These are phyloP conservation scores for Parachaetomium inaequale DNA, from an alignment of 495 filamentous ascomycete species.

Conservation along the genomic window DNA sequence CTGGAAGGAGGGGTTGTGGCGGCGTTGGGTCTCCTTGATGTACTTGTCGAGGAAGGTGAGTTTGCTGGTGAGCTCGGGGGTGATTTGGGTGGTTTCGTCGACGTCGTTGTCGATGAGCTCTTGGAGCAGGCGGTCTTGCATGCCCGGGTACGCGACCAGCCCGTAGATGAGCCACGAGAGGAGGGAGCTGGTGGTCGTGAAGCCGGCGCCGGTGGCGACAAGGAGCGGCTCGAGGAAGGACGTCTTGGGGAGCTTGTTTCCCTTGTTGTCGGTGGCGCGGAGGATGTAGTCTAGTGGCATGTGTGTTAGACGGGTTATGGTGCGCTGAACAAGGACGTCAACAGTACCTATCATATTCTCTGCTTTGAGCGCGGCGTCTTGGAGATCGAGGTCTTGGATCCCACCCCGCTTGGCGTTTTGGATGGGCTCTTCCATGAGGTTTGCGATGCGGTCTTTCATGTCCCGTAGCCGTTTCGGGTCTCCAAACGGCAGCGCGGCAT, in stretches of 20 bases:
- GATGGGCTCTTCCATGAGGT: constrained; percentile 41
- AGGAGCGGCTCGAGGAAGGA: constrained; percentile 24
- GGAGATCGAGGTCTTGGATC: constrained; percentile 43
- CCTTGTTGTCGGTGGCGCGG: constrained; percentile 50
- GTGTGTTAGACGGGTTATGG: background rate
- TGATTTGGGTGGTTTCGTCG: constrained; percentile 33
- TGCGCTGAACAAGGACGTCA: background rate
- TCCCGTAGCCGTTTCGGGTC: constrained; percentile 40
- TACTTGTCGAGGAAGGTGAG: constrained; percentile 52
- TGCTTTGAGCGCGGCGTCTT: constrained; percentile 51
- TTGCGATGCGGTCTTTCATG: constrained; percentile 28
- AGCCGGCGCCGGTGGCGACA: constrained; percentile 49
- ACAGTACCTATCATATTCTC: constrained; percentile 1
- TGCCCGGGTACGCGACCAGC: constrained; percentile 45
- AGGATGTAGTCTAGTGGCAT: constrained; percentile 41
- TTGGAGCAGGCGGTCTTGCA: constrained; percentile 51
- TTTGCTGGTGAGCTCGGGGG: constrained; percentile 39
- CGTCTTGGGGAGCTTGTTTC: constrained; percentile 46
- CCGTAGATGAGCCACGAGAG: constrained; percentile 54
- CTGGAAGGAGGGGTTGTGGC: constrained; percentile 55
- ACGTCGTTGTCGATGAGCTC: constrained; percentile 50
- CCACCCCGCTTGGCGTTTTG: constrained; percentile 30
- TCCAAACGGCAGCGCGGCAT: constrained; percentile 49
- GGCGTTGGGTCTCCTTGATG: constrained; percentile 56
- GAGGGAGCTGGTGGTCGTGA: constrained; percentile 51